Percentiles rank a stretch among this genome's conserved stretches.
phyloP scores from a whole-genome alignment of 305 asterid genomes.

The Solanum hybrid region DNA sequence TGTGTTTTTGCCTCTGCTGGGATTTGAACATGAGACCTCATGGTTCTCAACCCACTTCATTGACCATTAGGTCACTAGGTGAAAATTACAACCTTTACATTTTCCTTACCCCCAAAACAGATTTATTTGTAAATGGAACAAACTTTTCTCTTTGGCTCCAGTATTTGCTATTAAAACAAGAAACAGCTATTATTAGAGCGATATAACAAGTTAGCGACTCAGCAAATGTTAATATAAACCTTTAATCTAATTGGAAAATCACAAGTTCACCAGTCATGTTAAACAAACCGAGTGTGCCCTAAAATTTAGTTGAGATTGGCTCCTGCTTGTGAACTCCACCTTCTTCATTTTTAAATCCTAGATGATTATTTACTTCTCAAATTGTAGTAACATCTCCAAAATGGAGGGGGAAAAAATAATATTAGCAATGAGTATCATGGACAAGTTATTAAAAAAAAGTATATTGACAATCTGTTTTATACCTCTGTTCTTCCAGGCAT shows the following conservation, averaged over 20 bases:
- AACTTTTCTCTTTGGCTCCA: background rate
- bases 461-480: background rate
- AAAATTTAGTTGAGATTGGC: background rate
- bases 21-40: background rate
- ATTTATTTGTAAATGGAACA: background rate
- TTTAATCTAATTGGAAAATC: background rate
- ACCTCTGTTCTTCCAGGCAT: conserved; percentile 24
- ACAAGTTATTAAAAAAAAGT: background rate
- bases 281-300: background rate
- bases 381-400: background rate
- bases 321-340: background rate
- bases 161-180: background rate
- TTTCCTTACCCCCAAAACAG: background rate
- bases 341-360: background rate
- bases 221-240: background rate
- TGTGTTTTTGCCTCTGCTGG: background rate
- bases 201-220: background rate
- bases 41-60: background rate
- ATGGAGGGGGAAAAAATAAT: background rate
- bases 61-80: background rate
- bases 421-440: background rate
- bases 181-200: background rate
- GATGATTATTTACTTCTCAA: background rate
- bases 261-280: background rate
- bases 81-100: background rate